Evolutionary conservation across 768 basidiomycete genomes (phyloP).

Genomic region (Boletus eberwhitei): DNA sequence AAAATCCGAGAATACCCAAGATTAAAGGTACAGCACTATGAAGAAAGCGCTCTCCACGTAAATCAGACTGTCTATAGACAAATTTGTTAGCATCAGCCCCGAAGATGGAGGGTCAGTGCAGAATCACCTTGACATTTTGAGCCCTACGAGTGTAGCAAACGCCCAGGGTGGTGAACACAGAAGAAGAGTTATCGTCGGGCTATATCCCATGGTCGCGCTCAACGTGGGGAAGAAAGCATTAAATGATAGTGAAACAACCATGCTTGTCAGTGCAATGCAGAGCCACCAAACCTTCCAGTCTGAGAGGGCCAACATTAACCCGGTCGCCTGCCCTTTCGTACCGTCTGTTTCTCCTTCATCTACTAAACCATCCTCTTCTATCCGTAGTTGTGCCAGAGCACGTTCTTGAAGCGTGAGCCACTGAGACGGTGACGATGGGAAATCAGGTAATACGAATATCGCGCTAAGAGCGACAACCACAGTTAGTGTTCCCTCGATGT

Average conservation of each 20-base stretch:
- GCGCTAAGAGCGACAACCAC: conserved; percentile 48
- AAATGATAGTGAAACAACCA: conserved; percentile 63
- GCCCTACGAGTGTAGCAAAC: conserved; percentile 56
- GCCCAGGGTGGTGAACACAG: conserved; percentile 72
- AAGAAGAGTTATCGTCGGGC: conserved; percentile 60
- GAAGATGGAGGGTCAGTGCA: background rate
- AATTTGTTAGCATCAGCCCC: background rate
- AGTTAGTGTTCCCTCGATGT: conserved; percentile 60
- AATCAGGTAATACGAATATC: conserved; percentile 70
- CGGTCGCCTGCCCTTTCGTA: conserved; percentile 34
- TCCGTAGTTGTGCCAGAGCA: conserved; percentile 52
- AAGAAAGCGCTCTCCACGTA: conserved; percentile 63
- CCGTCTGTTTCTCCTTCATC: conserved; percentile 45
- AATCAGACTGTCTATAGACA: conserved; percentile 62
- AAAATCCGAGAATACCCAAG: conserved; percentile 65
- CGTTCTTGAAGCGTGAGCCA: conserved; percentile 62
- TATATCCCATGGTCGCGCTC: conserved; percentile 66
- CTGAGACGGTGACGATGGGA: conserved; percentile 53
- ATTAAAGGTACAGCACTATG: conserved; percentile 55
- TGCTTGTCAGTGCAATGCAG: conserved; percentile 55
- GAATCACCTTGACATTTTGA: conserved; percentile 48
- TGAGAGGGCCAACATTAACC: conserved; percentile 55
- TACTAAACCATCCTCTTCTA: conserved; percentile 63
- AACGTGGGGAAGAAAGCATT: conserved; percentile 81
- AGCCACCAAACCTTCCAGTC: conserved; percentile 90